Evolutionary conservation across 371 early-diverging fungal genomes (phyloP), one percentile per base, ranked within the genome.

Genomic region (Fennellomyces sp.): DNA sequence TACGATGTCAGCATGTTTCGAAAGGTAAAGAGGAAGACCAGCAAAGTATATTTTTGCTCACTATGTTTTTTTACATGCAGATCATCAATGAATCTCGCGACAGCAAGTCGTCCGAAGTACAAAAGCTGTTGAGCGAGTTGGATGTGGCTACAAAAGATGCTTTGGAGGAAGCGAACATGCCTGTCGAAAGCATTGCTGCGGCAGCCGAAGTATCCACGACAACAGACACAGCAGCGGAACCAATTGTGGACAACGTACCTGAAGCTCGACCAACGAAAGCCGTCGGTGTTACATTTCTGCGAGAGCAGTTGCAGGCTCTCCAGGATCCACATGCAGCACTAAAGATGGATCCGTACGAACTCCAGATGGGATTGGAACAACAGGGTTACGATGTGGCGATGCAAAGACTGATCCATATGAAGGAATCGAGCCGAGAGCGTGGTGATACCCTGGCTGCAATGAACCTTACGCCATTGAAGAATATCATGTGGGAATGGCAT

Each of bases 291-390:
- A 66, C 78, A 12, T 84, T 96, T 50, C 77, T 97, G 30, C 84
- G 87, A 52, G 76, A 81, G n/a, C 88, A 92, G 33, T 80, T 94
- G 23, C 68, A 80, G 39, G 81, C 88, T 0, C 71, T 93, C 15
- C 66, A 58, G 15, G 70, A 73, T 53, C 64, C 74, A 2, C 45
- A 67, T n/a, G 60, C 61, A 19, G 65, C 64, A 7, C 41, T 70
- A 2, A 75, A 76, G 26, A 75, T 88, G 52, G 79, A 84, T 29
- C 82, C 84, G 27, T 89, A 88, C 63, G 89, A 91, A 30, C 83
- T 87, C 53, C 97, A 97, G 70, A 56, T 88, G n/a, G 83, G 85
- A 56, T 71, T 97, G 6, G 97, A 97, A 72, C 88, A 90, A 52
- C 88, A 90, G 47, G 89, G 96, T 0, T 87, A 91, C 45, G 86